A percentile compares a stretch with the other conserved stretches of the same genome.
phyloP scores from a whole-genome alignment of 805 yeast genomes.

The Zygotorulaspora sp. region DNA sequence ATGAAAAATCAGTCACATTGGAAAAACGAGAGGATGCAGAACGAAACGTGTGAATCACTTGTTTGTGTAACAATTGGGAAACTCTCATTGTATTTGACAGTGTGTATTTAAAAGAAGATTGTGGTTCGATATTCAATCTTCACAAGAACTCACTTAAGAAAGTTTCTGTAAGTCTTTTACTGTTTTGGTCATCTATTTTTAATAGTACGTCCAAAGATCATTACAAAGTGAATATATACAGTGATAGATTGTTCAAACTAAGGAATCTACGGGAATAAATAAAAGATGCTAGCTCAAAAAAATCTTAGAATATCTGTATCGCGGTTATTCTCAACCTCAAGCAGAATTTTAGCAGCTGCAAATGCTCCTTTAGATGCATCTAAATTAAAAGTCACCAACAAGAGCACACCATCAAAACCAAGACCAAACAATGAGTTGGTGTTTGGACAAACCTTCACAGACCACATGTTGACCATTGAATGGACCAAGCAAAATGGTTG shows the following conservation, averaged over 20 bases:
- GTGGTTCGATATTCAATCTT: no score
- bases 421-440: constrained; percentile 59
- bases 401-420: constrained; percentile 47
- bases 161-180: no score
- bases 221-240: no score
- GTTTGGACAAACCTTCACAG: constrained; percentile 74
- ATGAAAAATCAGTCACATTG: neutral
- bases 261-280: neutral
- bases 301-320: constrained; percentile 3
- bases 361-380: constrained; percentile 51
- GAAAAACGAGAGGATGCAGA: no score
- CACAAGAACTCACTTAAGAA: no score
- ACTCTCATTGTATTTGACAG: no score
- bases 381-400: constrained; percentile 46
- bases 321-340: constrained; percentile 6
- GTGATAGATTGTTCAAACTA: no score
- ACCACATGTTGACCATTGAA: constrained; percentile 82
- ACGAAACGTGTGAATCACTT: neutral
- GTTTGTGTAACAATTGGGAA: no score
- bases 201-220: no score
- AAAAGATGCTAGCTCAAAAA: constrained; percentile 15
- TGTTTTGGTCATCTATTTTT: no score
- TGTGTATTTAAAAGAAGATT: no score
- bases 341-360: constrained; percentile 19
- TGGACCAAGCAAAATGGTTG: constrained; percentile 80